phyloP scores from a whole-genome alignment of 2,329 filamentous ascomycete species.

The Volutella citrinella region DNA sequence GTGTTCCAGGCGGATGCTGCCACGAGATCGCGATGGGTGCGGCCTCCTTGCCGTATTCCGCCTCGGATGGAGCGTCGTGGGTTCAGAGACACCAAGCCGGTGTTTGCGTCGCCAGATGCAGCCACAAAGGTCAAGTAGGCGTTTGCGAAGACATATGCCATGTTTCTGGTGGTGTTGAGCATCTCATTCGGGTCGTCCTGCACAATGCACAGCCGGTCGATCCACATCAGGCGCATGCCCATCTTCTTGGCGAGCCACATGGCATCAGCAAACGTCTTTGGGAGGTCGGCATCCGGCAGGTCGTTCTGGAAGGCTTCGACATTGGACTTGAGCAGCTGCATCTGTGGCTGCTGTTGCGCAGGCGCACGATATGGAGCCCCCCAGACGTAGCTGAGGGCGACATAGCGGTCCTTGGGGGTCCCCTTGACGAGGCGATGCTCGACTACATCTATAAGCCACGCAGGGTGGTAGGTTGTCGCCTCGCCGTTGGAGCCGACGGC shows the following conservation, averaged over 20 bases:
- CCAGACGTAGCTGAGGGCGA: constrained; percentile 47
- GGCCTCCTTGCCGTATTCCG: constrained; percentile 20
- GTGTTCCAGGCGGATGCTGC: constrained; percentile 36
- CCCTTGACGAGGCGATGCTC: constrained; percentile 37
- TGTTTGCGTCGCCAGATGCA: constrained; percentile 37
- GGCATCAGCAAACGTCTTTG: constrained; percentile 41
- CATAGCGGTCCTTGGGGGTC: constrained; percentile 37
- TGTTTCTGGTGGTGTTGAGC: constrained; percentile 39
- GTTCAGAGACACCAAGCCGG: constrained; percentile 36
- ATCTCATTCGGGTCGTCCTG: constrained; percentile 41
- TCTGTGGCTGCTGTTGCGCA: constrained; percentile 22
- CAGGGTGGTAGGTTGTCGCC: constrained; percentile 35
- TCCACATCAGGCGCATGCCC: constrained; percentile 43
- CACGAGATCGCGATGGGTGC: constrained; percentile 38
- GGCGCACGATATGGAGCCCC: constrained; percentile 27
- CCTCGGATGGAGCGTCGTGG: constrained; percentile 29
- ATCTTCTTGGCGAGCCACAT: constrained; percentile 43
- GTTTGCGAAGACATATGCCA: constrained; percentile 44
- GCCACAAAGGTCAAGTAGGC: constrained; percentile 44
- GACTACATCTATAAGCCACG: constrained; percentile 40
- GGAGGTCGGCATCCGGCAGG: constrained; percentile 37
- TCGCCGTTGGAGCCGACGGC: constrained; percentile 23
- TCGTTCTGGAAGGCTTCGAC: constrained; percentile 33
- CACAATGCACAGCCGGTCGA: constrained; percentile 44
- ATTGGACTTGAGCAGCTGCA: constrained; percentile 35